Percentiles rank a stretch among this genome's conserved stretches.
Conservation (phyloP, 148 eudicot genomes). For the Diospyros kaki region DNA sequence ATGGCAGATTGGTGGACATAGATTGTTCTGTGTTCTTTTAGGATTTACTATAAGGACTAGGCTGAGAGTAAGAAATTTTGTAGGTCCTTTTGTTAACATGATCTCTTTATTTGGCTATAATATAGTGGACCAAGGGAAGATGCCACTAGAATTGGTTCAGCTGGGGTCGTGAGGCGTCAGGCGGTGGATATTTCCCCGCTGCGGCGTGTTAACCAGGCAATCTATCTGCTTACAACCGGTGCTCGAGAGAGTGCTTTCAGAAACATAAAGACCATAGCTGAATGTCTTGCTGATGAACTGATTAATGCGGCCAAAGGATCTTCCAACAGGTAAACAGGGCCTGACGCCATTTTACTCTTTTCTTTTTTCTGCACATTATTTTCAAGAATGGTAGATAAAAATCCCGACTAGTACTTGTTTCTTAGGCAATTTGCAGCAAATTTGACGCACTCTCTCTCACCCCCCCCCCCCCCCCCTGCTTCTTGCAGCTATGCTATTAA, state of each 20-base stretch:
- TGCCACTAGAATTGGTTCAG: constrained; percentile 34
- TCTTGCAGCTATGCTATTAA: constrained; percentile 18
- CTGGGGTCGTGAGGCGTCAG: constrained; percentile 34
- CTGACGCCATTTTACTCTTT: too few species aligned
- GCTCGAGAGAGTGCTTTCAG: constrained; percentile 35
- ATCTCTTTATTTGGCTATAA: not conserved
- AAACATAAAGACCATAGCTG: constrained; percentile 27
- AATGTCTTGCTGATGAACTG: constrained; percentile 30
- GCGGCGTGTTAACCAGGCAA: constrained; percentile 31
- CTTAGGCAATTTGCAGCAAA: too few species aligned
- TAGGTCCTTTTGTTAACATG: too few species aligned
- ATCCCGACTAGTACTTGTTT: too few species aligned
- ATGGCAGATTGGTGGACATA: too few species aligned
- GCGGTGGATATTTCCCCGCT: constrained; percentile 32
- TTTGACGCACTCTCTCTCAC: too few species aligned
- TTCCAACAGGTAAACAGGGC: constrained; percentile 23
- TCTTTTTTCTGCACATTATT: too few species aligned
- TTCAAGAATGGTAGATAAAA: too few species aligned
- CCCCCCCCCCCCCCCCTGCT: not conserved
- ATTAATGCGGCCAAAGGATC: constrained; percentile 33
- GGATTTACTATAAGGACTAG: too few species aligned
- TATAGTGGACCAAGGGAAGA: constrained; percentile 31
- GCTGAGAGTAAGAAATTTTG: too few species aligned
- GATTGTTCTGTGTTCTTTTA: too few species aligned
- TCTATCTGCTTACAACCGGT: constrained; percentile 27